Conservation (phyloP, 2,329 filamentous ascomycete genomes). For the Aspergillus versicolor region DNA sequence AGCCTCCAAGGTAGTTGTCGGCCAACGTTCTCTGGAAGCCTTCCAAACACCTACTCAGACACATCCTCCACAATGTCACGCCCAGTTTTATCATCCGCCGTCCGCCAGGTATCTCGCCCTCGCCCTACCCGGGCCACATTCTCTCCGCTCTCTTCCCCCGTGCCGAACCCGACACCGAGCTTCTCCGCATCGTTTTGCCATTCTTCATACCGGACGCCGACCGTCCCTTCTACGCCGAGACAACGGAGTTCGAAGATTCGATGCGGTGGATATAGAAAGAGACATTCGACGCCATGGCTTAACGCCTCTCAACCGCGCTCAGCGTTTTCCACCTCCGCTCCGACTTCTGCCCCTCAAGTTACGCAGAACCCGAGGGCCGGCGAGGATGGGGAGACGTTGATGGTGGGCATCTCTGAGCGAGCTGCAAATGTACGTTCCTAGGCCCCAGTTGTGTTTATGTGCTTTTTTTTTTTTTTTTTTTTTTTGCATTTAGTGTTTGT, state of each 20-base stretch:
- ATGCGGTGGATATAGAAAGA: neutral
- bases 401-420: slow-evolving; percentile 77
- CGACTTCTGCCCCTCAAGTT: slow-evolving; percentile 43
- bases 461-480: neutral
- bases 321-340: slow-evolving; percentile 37
- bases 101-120: slow-evolving; percentile 25
- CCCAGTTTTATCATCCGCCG: slow-evolving; percentile 24
- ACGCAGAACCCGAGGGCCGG: slow-evolving; percentile 70
- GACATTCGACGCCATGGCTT: neutral
- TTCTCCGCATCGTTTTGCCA: slow-evolving; percentile 32
- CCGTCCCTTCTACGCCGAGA: slow-evolving; percentile 1
- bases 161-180: slow-evolving; percentile 20
- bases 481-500: neutral
- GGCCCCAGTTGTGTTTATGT: neutral
- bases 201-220: slow-evolving; percentile 19
- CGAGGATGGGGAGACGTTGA: slow-evolving; percentile 81
- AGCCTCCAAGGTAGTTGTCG: slow-evolving; percentile 7
- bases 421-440: slow-evolving; percentile 68
- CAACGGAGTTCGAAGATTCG: neutral
- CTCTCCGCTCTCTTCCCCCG: slow-evolving; percentile 25
- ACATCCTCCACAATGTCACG: slow-evolving; percentile 28
- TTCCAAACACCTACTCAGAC: neutral
- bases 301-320: slow-evolving; percentile 19
- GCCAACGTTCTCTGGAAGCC: neutral
- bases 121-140: slow-evolving; percentile 7